Conservation (phyloP, 331 rosid species). For the Quercus tomentella region DNA sequence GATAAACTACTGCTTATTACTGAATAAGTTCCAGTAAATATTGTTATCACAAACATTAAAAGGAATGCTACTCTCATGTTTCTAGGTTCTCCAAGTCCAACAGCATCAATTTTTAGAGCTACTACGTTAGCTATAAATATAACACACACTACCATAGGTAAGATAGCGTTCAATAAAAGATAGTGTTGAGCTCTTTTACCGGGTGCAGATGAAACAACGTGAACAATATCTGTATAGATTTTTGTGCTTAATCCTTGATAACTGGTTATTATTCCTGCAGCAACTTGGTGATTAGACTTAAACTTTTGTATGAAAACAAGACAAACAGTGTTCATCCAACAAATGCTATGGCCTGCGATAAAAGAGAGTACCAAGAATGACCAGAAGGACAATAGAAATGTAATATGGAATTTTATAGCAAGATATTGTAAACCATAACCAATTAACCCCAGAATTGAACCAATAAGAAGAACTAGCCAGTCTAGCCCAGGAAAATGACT, state of each 20-base stretch:
- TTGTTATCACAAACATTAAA: conserved; percentile 50
- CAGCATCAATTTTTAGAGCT: conserved; percentile 19
- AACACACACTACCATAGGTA: conserved; percentile 37
- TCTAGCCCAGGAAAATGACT: conserved; percentile 41
- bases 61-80: conserved; percentile 37
- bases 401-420: conserved; percentile 41
- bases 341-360: conserved; percentile 76
- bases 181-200: conserved; percentile 31
- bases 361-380: conserved; percentile 52
- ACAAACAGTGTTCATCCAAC: conserved; percentile 89
- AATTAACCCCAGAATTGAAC: conserved; percentile 59
- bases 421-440: conserved; percentile 84
- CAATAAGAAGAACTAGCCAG: conserved; percentile 78
- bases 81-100: background rate
- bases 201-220: conserved; percentile 19
- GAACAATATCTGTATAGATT: conserved; percentile 53
- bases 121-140: conserved; percentile 29
- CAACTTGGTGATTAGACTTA: conserved; percentile 40
- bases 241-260: conserved; percentile 87
- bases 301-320: conserved; percentile 57
- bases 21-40: conserved; percentile 62
- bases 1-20: conserved; percentile 50
- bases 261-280: conserved; percentile 69
- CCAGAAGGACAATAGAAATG: conserved; percentile 48
- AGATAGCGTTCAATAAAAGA: conserved; percentile 55